Percentiles rank a stretch among this genome's conserved stretches.
Evolutionary conservation across 768 basidiomycete genomes (phyloP).

Genomic region (Tulasnella sp.): DNA sequence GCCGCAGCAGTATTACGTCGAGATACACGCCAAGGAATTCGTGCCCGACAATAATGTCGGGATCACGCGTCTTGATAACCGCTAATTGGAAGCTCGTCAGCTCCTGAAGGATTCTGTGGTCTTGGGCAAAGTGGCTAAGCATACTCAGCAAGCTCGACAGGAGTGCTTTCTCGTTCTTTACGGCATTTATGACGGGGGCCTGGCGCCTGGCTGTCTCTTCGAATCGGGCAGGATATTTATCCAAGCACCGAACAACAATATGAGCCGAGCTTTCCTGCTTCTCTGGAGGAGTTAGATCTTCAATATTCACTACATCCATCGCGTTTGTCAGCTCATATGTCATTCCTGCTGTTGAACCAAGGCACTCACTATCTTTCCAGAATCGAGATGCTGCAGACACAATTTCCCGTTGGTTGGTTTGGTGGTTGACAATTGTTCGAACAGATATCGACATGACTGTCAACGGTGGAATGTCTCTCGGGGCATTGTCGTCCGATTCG

Average conservation of each 20-base stretch:
- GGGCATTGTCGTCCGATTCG: slow-evolving; percentile 55
- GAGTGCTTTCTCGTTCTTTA: slow-evolving; percentile 75
- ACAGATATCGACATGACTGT: slow-evolving; percentile 83
- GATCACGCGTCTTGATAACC: slow-evolving; percentile 74
- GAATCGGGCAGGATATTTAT: slow-evolving; percentile 75
- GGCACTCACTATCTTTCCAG: slow-evolving; percentile 58
- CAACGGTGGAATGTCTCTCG: slow-evolving; percentile 75
- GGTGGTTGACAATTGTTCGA: slow-evolving; percentile 87
- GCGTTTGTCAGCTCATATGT: background rate
- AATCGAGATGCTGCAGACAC: slow-evolving; percentile 75
- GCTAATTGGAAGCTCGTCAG: slow-evolving; percentile 29
- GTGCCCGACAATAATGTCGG: slow-evolving; percentile 90
- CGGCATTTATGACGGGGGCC: slow-evolving; percentile 51
- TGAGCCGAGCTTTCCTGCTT: slow-evolving; percentile 68
- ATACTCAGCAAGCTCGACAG: slow-evolving; percentile 69
- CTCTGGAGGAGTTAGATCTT: slow-evolving; percentile 87
- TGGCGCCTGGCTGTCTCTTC: slow-evolving; percentile 54
- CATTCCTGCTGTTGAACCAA: no score
- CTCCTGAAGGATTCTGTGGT: slow-evolving; percentile 5
- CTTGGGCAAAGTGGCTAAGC: slow-evolving; percentile 13
- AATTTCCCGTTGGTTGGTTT: slow-evolving; percentile 87
- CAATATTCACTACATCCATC: slow-evolving; percentile 54
- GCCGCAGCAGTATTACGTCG: slow-evolving; percentile 81
- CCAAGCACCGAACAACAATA: slow-evolving; percentile 84
- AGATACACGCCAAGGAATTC: slow-evolving; percentile 85